Evolutionary conservation across 1,284 basidiomycete genomes (phyloP).

Genomic region (Trichosporon coremiiforme): DNA sequence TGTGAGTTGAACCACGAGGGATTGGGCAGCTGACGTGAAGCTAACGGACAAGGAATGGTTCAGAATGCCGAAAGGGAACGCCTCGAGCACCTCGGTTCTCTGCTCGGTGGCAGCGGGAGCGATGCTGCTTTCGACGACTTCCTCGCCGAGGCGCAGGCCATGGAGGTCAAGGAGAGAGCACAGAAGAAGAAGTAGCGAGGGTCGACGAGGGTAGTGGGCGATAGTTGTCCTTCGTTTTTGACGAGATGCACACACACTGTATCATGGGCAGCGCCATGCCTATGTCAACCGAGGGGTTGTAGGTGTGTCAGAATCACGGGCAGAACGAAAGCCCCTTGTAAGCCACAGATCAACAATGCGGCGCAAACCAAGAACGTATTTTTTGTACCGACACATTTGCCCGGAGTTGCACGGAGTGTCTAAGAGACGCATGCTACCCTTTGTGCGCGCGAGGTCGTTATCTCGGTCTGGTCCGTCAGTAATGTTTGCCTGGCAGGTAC

Average conservation of each 20-base stretch:
- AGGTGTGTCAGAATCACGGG: too few species aligned
- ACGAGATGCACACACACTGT: neutral
- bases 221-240: too few species aligned
- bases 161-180: neutral
- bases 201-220: neutral
- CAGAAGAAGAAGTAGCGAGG: neutral
- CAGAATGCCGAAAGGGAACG: neutral
- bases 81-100: neutral
- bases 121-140: constrained; percentile 6
- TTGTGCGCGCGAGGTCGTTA: neutral
- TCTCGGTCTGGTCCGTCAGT: constrained; percentile 5
- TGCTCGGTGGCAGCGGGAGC: constrained; percentile 1
- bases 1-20: neutral
- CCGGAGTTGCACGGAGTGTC: neutral
- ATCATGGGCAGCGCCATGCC: neutral
- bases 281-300: neutral
- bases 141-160: constrained; percentile 8
- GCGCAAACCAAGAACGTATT: neutral
- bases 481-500: neutral
- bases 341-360: neutral
- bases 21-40: neutral
- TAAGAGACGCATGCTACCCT: neutral
- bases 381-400: too few species aligned
- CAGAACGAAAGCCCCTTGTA: neutral
- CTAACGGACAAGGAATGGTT: neutral